Evolutionary conservation across 495 filamentous ascomycete genomes (phyloP), one percentile per base, ranked within the genome.

Genomic region (Penicillium cosmopolitanum): DNA sequence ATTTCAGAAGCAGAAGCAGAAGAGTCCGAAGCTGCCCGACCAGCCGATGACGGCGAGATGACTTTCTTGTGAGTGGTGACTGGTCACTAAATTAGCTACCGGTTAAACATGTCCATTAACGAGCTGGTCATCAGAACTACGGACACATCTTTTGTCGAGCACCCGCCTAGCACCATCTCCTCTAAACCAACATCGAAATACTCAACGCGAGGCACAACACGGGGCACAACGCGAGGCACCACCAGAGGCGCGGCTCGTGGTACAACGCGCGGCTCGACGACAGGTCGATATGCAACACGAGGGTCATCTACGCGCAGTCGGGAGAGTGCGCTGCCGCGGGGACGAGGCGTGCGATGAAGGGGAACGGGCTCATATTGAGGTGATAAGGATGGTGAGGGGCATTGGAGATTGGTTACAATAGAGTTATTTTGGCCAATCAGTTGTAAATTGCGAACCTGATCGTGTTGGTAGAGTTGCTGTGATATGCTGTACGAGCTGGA

Each of bases 71-170:
- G 67, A 73, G 88, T 66, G n/a, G n/a, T 6, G 13, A 9, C 34
- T 36, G 23, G 23, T 23, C 2, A 40, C 15, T 1, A 40, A 12
- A 13, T n/a, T 13, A 40, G 15, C 15, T 15, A n/a, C 15, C 4
- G 15, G 36, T 40, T 40, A 13, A 3, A 40, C 0, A 40, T 44
- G 5, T 6, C 42, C 16, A 44, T 16, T 44, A 18, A 44, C 15
- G 16, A 19, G 16, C 42, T 4, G n/a, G 1, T 54, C 51, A 19
- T 51, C 23, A 95, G 92, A 80, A 97, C 94, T 25, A 97, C 90
- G 28, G 95, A 97, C 72, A 96, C 92, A 13, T 92, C 92, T 12
- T 98, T 97, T 66, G 86, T 97, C 23, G 92, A 96, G 21, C 89
- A 97, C 69, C 92, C 93, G 15, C 85, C 90, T 1, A 85, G 81